Conservation (phyloP, 163 green algal species). For the Scenedesmus sp. region DNA sequence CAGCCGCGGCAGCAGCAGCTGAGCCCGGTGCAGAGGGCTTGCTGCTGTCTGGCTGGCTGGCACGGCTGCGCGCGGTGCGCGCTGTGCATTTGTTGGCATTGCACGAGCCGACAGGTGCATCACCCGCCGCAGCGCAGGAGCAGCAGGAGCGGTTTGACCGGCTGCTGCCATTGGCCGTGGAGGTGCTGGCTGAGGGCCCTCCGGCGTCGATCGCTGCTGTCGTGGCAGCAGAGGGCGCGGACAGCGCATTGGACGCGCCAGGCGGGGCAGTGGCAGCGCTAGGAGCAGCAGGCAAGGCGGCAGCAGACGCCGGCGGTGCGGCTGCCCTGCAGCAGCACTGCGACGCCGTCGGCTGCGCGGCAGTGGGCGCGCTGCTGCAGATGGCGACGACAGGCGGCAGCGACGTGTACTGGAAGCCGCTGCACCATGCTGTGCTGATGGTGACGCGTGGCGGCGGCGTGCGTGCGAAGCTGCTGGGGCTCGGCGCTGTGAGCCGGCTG, state of each 20-base stretch:
- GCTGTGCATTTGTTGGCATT: conserved; percentile 86
- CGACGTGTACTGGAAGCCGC: conserved; percentile 83
- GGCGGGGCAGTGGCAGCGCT: conserved; percentile 14
- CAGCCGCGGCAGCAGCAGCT: conserved; percentile 11
- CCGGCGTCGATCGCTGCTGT: conserved; percentile 33
- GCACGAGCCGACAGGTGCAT: conserved; percentile 82
- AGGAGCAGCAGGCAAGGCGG: conserved; percentile 33
- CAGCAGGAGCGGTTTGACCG: conserved; percentile 81
- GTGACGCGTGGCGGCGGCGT: conserved; percentile 69
- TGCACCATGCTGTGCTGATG: conserved; percentile 90
- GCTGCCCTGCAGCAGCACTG: conserved; percentile 38
- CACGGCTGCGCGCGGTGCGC: conserved; percentile 76
- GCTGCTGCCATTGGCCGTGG: conserved; percentile 79
- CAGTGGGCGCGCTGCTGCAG: conserved; percentile 72
- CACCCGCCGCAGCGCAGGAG: conserved; percentile 51
- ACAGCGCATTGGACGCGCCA: conserved; percentile 47
- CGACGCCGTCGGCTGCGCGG: conserved; percentile 60
- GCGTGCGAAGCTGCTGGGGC: conserved; percentile 65
- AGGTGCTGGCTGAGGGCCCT: conserved; percentile 67
- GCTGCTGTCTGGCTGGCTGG: conserved; percentile 73
- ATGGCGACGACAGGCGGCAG: conserved; percentile 76
- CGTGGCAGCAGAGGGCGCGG: conserved; percentile 38
- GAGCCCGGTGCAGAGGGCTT: conserved; percentile 21
- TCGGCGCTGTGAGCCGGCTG: conserved; percentile 76
- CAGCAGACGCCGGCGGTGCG: conserved; percentile 35